Percentiles rank a stretch among this genome's conserved stretches.
Conservation (phyloP, 148 eudicot species). For the Rhododendron henanense region DNA sequence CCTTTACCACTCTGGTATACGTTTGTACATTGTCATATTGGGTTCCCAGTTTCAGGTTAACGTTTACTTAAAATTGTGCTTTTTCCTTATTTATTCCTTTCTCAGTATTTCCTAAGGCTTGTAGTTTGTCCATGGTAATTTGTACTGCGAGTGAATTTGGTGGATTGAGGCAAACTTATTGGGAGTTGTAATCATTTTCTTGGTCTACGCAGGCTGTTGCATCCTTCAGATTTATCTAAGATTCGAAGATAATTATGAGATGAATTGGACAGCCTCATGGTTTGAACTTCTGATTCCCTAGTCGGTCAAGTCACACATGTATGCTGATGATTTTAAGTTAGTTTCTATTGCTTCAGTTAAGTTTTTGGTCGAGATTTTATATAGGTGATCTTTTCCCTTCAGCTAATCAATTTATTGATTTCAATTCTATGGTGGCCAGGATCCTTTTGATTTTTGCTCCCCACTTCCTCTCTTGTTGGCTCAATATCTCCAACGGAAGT, state of each 20-base stretch:
- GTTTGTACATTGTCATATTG: neutral
- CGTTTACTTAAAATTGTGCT: neutral
- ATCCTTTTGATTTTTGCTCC: neutral
- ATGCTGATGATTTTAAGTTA: neutral
- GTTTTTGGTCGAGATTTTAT: neutral
- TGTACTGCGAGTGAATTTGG: neutral
- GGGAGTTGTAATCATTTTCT: neutral
- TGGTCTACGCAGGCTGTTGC: constrained; percentile 56
- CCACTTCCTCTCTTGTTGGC: neutral
- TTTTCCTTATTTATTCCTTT: neutral
- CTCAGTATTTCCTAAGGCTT: neutral
- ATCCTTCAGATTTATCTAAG: constrained; percentile 62
- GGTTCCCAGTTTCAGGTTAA: neutral
- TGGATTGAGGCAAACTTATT: neutral
- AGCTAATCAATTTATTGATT: neutral
- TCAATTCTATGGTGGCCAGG: neutral
- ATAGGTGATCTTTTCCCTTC: too few relatives aligned
- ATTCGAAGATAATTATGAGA: constrained; percentile 15
- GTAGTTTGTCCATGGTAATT: neutral
- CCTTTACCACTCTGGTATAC: neutral
- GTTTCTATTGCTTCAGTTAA: neutral
- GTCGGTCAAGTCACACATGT: neutral
- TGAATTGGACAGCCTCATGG: neutral
- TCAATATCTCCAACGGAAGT: neutral
- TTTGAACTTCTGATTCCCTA: neutral